Base-by-base conservation (phyloP, 371 early-diverging fungal genomes). In the Mucor plumbeus region DNA sequence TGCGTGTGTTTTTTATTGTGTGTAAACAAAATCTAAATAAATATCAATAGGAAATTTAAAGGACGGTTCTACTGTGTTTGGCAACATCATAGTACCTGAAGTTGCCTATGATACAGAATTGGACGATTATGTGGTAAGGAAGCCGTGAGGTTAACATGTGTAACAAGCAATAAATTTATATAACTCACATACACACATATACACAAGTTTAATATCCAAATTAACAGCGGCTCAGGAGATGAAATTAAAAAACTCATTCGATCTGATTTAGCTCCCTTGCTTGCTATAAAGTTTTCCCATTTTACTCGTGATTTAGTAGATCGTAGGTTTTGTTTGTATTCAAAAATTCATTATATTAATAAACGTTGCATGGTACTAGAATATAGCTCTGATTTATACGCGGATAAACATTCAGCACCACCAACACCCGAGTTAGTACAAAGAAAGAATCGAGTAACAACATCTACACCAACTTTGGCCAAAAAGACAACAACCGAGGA, bases 21-120 rank as follows among this genome's bases (percentile, higher is more conserved):
- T n/a, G n/a, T 43, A 43, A n/a, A 26, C 43, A 38, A 10, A 7
- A 15, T 13, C 43, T 43, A 14, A 43, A 3, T 15, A 43, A 10
- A 7, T 43, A 14, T n/a, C 1, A 43, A 15, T 15, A 43, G 43
- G 43, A 11, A 43, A 59, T 0, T 40, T 43, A 19, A 35, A 14
- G 9, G 21, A 63, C 73, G 47, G 70, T 77, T 35, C 57, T 33
- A 62, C 77, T 33, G 87, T 85, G 9, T 71, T 79, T 9, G 97
- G 97, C 9, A 86, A 73, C 50, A 88, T 96, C 62, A 78, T 79
- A 17, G 79, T 96, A 31, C 95, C 95, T 9, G 97, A 97, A 78
- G 90, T 93, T n/a, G 93, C 93, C 50, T 93, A 95, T 71, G 96
- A 95, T 74, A 92, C 94, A 4, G 90, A 90, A 0, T 21, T 62